Conservation (phyloP, 2,329 filamentous ascomycete genomes). For the Aureobasidium sp. region DNA sequence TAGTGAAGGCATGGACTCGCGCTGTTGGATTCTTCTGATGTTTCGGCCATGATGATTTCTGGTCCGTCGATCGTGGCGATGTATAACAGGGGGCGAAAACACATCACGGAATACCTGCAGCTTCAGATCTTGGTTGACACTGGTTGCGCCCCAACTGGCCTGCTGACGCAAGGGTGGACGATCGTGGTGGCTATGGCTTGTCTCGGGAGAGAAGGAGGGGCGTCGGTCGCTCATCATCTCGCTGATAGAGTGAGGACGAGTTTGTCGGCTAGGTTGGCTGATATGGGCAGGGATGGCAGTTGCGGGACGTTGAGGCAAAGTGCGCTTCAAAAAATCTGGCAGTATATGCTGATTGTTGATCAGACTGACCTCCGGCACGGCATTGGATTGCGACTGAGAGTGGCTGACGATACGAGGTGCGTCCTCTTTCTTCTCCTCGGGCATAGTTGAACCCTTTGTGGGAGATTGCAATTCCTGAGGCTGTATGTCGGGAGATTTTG, state of each 20-base stretch:
- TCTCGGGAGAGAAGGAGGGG: constrained; percentile 16
- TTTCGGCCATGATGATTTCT: constrained; percentile 58
- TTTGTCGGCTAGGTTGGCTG: not conserved
- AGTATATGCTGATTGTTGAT: constrained; percentile 92
- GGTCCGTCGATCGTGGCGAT: constrained; percentile 67
- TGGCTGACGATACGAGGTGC: constrained; percentile 57
- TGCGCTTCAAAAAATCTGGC: constrained; percentile 66
- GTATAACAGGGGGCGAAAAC: constrained; percentile 75
- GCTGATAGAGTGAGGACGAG: constrained; percentile 14
- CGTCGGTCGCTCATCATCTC: constrained; percentile 11
- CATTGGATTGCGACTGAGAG: constrained; percentile 64
- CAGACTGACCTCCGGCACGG: constrained; percentile 81
- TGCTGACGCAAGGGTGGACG: constrained; percentile 41
- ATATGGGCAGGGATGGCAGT: constrained; percentile 14
- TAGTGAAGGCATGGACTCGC: constrained; percentile 11
- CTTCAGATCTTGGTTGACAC: constrained; percentile 76
- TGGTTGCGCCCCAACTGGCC: constrained; percentile 77
- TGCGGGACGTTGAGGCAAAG: constrained; percentile 44
- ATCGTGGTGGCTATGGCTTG: constrained; percentile 18
- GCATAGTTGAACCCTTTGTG: constrained; percentile 2
- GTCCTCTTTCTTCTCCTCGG: constrained; percentile 19
- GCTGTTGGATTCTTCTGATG: constrained; percentile 22
- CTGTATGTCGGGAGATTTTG: constrained; percentile 8
- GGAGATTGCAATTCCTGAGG: not conserved
- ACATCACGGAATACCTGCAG: constrained; percentile 91